Evolutionary conservation across 345 rosid genomes (phyloP).

Genomic region (Camelina hispida): DNA sequence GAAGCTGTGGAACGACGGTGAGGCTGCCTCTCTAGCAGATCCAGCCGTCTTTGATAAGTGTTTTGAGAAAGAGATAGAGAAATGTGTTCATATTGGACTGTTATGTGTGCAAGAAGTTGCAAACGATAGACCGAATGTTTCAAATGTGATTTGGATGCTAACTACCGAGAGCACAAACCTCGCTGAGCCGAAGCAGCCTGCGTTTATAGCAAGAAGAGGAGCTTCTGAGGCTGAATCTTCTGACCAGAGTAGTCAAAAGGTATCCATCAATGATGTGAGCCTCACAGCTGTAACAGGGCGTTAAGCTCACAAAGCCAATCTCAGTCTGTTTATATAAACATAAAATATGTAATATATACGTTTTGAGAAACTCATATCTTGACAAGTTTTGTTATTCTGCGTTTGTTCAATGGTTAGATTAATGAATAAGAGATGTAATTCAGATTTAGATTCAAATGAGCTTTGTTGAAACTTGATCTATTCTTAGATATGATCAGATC

Average conservation of each 20-base stretch:
- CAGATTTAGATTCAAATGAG: not conserved
- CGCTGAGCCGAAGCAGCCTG: constrained; percentile 36
- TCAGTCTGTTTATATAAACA: constrained; percentile 1
- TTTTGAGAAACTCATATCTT: not conserved
- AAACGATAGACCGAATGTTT: constrained; percentile 49
- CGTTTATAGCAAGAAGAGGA: constrained; percentile 37
- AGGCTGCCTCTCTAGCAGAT: constrained; percentile 42
- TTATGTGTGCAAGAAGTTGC: constrained; percentile 52
- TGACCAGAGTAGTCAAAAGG: constrained; percentile 39
- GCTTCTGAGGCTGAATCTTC: constrained; percentile 37
- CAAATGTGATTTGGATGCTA: constrained; percentile 45
- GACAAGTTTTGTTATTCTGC: constrained; percentile 3
- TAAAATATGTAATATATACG: not conserved
- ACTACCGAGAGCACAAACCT: constrained; percentile 30
- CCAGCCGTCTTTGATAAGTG: constrained; percentile 32
- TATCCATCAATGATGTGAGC: constrained; percentile 41
- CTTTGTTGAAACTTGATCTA: not conserved
- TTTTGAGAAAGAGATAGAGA: constrained; percentile 35
- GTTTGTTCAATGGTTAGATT: constrained; percentile 13
- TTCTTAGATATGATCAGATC: not conserved
- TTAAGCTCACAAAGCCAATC: constrained; percentile 26
- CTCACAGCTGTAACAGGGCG: constrained; percentile 43
- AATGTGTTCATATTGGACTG: constrained; percentile 51
- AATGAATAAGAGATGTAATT: constrained; percentile 13
- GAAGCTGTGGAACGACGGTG: constrained; percentile 46